Evolutionary conservation across 1,284 basidiomycete species (phyloP), one percentile per base, ranked within the genome.

Genomic region (Cutaneotrichosporon mucoides): DNA sequence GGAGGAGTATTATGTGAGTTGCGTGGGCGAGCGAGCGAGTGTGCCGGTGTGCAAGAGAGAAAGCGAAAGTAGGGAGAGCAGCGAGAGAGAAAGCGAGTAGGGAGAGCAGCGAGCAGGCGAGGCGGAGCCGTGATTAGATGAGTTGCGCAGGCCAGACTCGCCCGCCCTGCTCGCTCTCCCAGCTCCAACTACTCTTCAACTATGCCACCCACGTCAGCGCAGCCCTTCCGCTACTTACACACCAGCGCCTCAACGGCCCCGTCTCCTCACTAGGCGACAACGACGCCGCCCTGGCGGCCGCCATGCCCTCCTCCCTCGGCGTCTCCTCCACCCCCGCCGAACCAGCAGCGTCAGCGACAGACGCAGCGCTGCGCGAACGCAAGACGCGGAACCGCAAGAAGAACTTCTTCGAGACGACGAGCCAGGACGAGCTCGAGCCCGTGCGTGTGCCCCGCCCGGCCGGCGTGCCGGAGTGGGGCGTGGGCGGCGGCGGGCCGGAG

Each of bases 1-100:
- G 52, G 94, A 97, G 76, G 95, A 97, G 75, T 98, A 98, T 79
- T 98, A 88, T 73, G 92, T 94, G 79, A 77, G 90, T 86, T 24
- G 24, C 24, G 24, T 24, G 24, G 24, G 24, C 24, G 24, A 24
- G 24, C 24, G 24, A 24, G 24, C 24, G 24, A 24, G 24, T 24
- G 24, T 24, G 24, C 24, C 24, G 24, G 24, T 24, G 24, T 24
- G 24, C 24, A 24, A 24, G 24, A 24, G 24, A 24, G 24, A 24
- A 24, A 24, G 24, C 24, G 24, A 24, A 24, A 24, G 24, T 24
- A 24, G 24, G 24, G 12, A 9, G 11, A 6, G 24, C 40, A 11
- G 16, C 2, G 10, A 11, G 34, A 11, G 15, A 24, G 24, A 6
- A 15, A 46, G 48, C 57, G 43, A 46, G 53, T 33, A 47, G 37